Evolutionary conservation across 148 eudicot species (phyloP), one percentile per base, ranked within the genome.

Genomic region (Chenopodium formosanum): DNA sequence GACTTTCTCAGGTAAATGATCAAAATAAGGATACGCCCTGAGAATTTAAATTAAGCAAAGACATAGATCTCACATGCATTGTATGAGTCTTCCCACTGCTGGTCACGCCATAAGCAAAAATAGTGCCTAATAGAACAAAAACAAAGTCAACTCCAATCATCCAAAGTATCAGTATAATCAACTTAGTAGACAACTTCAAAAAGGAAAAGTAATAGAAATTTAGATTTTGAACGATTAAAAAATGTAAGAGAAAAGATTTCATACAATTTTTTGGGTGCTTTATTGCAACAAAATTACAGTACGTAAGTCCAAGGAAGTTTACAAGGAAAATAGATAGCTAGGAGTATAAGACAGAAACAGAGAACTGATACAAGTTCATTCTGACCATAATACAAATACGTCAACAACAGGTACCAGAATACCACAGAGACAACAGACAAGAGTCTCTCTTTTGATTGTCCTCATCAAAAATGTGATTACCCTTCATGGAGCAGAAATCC

Each of bases 81-180:
- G 97, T 95, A 70, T 95, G 98, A 34, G 98, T 95, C 91, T 95
- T 95, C 80, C 98, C 98, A 80, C 98, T 95, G 91, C 98, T 96
- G 67, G 98, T 96, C 79, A 96, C 99, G 25, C 99, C 99, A 77
- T 96, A 96, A 62, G 99, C 99, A 84, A 96, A 96, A 60, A 96
- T 94, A 77, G 99, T 96, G 78, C 99, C 99, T 96, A 84, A 10
- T 69, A 80, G 34, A 76, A 76, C 74, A 71, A 80, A 40, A 71
- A 37, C 27, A 77, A 79, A 20, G 77, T 71, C 80, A 46, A 70
- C 73, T 52, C 66, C 63, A n/a, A 29, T 32, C 22, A 58, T 46
- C 40, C 12, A 74, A 83, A 79, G 13, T 9, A 76, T 63, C 14
- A 37, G 68, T 25, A 75, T 16, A 3, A 64, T 80, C 46, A 80